Evolutionary conservation across 176 grass and related monocot species (phyloP), one percentile per base, ranked within the genome.

Genomic region (Musa schizocarpa): DNA sequence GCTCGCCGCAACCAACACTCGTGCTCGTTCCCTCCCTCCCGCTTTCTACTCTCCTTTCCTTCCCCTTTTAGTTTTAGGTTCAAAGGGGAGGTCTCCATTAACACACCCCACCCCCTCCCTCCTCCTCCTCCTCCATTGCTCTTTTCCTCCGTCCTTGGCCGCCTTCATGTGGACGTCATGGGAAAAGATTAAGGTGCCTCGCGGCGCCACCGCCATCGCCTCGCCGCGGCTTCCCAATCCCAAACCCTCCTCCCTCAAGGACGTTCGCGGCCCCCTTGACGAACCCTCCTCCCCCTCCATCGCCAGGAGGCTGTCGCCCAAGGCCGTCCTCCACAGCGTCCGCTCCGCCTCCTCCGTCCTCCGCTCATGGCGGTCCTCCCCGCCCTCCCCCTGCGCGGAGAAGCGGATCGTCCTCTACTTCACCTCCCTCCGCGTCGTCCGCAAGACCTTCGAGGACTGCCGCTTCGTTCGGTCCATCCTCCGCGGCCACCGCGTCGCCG

Each of bases 351-450:
- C 81, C 65, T 48, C 51, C 49, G 43, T 25, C 57, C 68, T 29
- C 76, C 76, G 74, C 73, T 25, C 61, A 11, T n/a, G 65, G 64
- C 76, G 80, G 13, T 75, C 87, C 63, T 81, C 80, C 70, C 74
- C 83, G 13, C 72, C 53, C 68, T 75, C 9, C 24, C 21, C 74
- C 55, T 9, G 19, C 22, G 8, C 12, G 23, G 56, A 55, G 67
- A 21, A 52, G 0, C 82, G 86, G 54, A 74, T 96, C 17, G 90
- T 96, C 69, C 87, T 96, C 78, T 96, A 92, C 83, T 92, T 83
- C 92, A 96, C 92, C 76, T 90, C 92, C 65, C 83, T 96, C 71
- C 85, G 89, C 11, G 89, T 86, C 17, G 83, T 96, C 63, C 89
- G 89, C 49, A 5, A 65, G 52, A 96, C 92, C 67, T 92, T 84